Conservation (phyloP, 2,329 filamentous ascomycete species). For the Colletotrichum graminicola region DNA sequence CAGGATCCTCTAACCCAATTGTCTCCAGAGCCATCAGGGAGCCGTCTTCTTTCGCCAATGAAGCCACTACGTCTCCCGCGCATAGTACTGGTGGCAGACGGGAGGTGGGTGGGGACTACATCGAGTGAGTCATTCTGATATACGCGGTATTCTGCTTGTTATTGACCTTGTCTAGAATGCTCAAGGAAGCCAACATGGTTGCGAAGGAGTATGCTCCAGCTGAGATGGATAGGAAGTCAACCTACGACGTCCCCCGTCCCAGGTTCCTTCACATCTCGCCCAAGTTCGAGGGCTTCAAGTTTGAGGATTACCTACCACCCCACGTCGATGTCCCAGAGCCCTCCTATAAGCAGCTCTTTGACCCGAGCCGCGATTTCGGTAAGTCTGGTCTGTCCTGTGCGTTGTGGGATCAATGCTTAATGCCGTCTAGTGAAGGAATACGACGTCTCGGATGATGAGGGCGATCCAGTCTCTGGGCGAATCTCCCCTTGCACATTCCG, state of each 20-base stretch:
- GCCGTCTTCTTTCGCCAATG: conserved; percentile 5
- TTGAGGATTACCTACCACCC: conserved; percentile 27
- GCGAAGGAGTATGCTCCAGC: conserved; percentile 32
- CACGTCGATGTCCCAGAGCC: neutral
- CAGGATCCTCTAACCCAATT: neutral
- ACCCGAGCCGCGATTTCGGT: conserved; percentile 31
- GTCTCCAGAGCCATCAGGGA: neutral
- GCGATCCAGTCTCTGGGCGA: conserved; percentile 50
- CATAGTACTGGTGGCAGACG: neutral
- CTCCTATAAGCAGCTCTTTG: conserved; percentile 23
- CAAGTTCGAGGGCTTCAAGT: conserved; percentile 28
- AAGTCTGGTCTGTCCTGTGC: neutral
- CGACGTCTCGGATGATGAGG: conserved; percentile 57
- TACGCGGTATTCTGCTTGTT: neutral
- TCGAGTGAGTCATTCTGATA: conserved; percentile 14
- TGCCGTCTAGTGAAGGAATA: conserved; percentile 32
- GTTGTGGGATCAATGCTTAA: neutral
- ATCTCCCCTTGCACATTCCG: conserved; percentile 59
- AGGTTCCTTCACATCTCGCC: conserved; percentile 39
- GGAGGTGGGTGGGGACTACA: conserved; percentile 17
- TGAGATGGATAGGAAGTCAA: conserved; percentile 21
- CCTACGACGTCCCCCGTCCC: conserved; percentile 41
- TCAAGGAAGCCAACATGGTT: conserved; percentile 24
- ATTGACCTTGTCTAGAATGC: conserved; percentile 25
- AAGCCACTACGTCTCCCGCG: neutral